Evolutionary conservation across 169 alveolate genomes (phyloP).

Genomic region (Plasmodium malariae): DNA sequence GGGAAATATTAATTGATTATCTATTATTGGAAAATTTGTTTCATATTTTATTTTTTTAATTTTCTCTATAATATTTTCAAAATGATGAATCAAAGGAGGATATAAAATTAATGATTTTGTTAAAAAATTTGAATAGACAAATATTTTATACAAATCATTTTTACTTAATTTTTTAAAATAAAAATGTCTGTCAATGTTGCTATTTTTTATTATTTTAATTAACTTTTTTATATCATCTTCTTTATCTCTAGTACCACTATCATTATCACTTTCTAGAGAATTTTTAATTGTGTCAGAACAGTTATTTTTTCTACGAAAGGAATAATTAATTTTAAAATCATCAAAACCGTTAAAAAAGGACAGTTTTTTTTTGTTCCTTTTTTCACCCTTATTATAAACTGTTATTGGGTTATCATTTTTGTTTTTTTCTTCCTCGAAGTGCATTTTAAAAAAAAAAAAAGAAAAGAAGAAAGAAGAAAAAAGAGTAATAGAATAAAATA

Average conservation of each 20-base stretch:
- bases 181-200: constrained; percentile 35
- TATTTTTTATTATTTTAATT: constrained; percentile 53
- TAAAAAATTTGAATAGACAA: constrained; percentile 71
- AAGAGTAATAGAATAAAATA: not conserved
- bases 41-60: constrained; percentile 64
- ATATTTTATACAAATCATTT: constrained; percentile 53
- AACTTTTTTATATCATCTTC: constrained; percentile 47
- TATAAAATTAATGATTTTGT: constrained; percentile 61
- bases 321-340: constrained; percentile 70
- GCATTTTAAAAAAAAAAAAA: constrained; percentile 29
- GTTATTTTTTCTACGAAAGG: constrained; percentile 24
- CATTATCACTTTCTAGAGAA: not conserved
- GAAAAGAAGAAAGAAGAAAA: not conserved
- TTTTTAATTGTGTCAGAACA: not conserved
- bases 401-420: constrained; percentile 24
- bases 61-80: constrained; percentile 61
- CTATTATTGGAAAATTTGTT: not conserved
- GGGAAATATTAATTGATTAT: constrained; percentile 39
- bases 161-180: constrained; percentile 61
- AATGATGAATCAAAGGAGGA: constrained; percentile 54
- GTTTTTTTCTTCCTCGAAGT: constrained; percentile 24
- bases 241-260: not conserved
- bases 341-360: constrained; percentile 46
- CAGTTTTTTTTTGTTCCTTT: constrained; percentile 7
- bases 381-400: constrained; percentile 30